Evolutionary conservation across 345 rosid species (phyloP).

Genomic region (Limnanthes douglasii): DNA sequence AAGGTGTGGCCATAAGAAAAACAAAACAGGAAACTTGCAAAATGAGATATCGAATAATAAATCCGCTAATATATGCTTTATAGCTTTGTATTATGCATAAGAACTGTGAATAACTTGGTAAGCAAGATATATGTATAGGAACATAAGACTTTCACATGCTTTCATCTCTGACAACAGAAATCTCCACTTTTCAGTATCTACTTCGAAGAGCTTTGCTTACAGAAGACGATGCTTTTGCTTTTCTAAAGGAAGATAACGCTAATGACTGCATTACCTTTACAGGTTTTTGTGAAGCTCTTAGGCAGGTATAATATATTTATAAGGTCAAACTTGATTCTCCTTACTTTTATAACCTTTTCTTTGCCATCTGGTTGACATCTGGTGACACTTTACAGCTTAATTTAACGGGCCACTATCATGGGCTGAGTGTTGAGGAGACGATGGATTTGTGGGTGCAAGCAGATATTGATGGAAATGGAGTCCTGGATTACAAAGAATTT

Average conservation of each 20-base stretch:
- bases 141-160: not conserved
- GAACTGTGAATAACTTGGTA: too few species aligned
- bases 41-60: too few species aligned
- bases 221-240: constrained; percentile 64
- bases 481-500: constrained; percentile 68
- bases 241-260: constrained; percentile 41
- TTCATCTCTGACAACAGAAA: constrained; percentile 10
- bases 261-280: constrained; percentile 45
- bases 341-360: not conserved
- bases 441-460: constrained; percentile 75
- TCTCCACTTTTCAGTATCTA: constrained; percentile 34
- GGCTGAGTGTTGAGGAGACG: constrained; percentile 61
- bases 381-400: constrained; percentile 36
- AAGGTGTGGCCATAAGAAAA: too few species aligned
- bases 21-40: too few species aligned
- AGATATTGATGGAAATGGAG: constrained; percentile 60
- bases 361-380: not conserved
- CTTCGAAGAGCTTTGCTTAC: constrained; percentile 54
- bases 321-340: not conserved
- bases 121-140: too few species aligned
- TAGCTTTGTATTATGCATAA: too few species aligned
- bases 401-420: constrained; percentile 53
- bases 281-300: constrained; percentile 74
- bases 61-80: too few species aligned
- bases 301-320: constrained; percentile 32